phyloP scores from a whole-genome alignment of 1,139 yeast genomes.

The Torulaspora pretoriensis region DNA sequence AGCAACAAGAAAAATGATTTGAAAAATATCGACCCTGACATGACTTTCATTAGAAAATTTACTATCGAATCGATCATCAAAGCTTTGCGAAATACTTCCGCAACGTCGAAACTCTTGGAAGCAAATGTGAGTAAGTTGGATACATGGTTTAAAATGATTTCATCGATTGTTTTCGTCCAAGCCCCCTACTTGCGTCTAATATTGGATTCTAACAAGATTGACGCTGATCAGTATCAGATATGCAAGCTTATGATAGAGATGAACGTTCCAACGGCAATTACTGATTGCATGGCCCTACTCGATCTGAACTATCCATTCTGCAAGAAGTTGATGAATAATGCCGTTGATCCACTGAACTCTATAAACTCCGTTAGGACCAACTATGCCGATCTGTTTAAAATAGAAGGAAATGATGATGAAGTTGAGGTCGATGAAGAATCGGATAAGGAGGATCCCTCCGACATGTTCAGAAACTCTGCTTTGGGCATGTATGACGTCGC shows the following conservation, averaged over 20 bases:
- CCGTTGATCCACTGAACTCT: constrained; percentile 57
- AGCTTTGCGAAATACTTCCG: constrained; percentile 33
- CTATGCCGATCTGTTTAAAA: constrained; percentile 54
- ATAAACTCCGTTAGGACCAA: constrained; percentile 61
- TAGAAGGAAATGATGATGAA: constrained; percentile 56
- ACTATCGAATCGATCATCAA: constrained; percentile 68
- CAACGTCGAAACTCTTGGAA: constrained; percentile 29
- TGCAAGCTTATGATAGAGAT: constrained; percentile 64
- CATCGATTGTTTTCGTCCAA: constrained; percentile 42
- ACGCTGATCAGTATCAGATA: constrained; percentile 55
- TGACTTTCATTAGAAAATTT: constrained; percentile 69
- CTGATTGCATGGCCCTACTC: constrained; percentile 55
- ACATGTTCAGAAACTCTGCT: constrained; percentile 80
- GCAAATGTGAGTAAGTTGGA: constrained; percentile 30
- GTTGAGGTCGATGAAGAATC: constrained; percentile 61
- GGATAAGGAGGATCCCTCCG: constrained; percentile 73
- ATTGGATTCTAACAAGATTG: constrained; percentile 50
- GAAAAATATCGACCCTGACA: constrained; percentile 58
- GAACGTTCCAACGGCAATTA: constrained; percentile 54
- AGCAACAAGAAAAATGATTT: constrained; percentile 43
- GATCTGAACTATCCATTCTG: constrained; percentile 72
- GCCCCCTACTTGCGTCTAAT: constrained; percentile 58
- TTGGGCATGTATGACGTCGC: constrained; percentile 89
- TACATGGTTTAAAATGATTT: constrained; percentile 33
- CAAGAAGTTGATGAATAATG: constrained; percentile 52